Base-by-base conservation (phyloP, 2,329 filamentous ascomycete species). In the Elsinoe necatrix region DNA sequence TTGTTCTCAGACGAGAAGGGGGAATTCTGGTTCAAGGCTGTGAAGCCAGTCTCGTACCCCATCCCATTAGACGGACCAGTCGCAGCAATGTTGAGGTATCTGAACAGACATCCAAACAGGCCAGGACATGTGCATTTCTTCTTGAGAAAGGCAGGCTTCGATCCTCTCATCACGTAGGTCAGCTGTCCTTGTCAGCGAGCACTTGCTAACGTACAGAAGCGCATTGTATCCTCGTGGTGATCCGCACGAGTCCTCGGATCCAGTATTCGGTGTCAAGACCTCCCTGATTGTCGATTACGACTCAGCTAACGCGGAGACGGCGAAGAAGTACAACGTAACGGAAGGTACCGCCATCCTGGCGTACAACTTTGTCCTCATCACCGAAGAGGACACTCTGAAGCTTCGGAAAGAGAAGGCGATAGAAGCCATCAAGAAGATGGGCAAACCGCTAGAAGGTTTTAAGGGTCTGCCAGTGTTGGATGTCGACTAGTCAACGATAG, bases 221-320 rank as follows among this genome's bases (percentile, higher is more conserved):
- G 85, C 87, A 0, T 73, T 92, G 0, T 92, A 89, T 65, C 73
- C 89, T 59, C 80, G 84, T 1, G 83, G 82, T 35, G 86, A 90
- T 63, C 85, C 84, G 0, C 91, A 89, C 66, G 86, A 89, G 72
- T 85, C 81, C 1, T 86, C 85, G 0, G 87, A 92, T 66, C 86
- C 87, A 0, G 87, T 91, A 1, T 91, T 92, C 62, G 87, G 87
- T 3, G 87, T 92, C 55, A 92, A 92, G 69, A 77, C 86, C 65
- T 87, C 84, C 35, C 74, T 92, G 4, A 73, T 87, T 12, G 77
- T 87, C 11, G 83, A 87, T 59, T 60, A 75, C 60, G 68, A 76
- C 66, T 71, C 79, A 64, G 69, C 76, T 68, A 64, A 70, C 0
- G 74, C 75, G 29, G 76, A 75, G 52, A 80, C 83, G 0, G 59